phyloP scores from a whole-genome alignment of 352 stramenopile species.

The Bremia lactucae region DNA sequence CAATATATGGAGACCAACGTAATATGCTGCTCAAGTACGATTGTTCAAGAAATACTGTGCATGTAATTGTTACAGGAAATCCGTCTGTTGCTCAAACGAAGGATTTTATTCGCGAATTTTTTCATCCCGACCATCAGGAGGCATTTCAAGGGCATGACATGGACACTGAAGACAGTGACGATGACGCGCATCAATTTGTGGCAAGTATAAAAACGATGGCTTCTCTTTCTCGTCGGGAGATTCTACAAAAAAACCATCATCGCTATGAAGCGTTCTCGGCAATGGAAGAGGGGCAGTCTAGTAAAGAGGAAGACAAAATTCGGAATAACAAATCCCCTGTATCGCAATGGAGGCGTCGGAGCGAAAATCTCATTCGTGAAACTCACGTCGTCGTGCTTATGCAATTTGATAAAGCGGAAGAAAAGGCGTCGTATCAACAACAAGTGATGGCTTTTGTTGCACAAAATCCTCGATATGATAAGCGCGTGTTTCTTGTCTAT shows the following conservation, averaged over 20 bases:
- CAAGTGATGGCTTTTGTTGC: conserved; percentile 60
- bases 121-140: conserved; percentile 73
- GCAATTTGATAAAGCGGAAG: conserved; percentile 50
- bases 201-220: conserved; percentile 2
- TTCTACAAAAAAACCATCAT: conserved; percentile 12
- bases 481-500: conserved; percentile 74
- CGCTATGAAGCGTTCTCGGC: conserved; percentile 19
- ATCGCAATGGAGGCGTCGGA: conserved; percentile 41
- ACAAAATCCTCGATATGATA: conserved; percentile 55
- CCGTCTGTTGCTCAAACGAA: conserved; percentile 67
- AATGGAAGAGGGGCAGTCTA: conserved; percentile 21
- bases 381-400: conserved; percentile 76
- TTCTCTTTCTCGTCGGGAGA: conserved; percentile 5
- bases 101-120: conserved; percentile 85
- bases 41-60: conserved; percentile 48
- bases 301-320: conserved; percentile 8
- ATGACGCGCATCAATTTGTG: conserved; percentile 3
- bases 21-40: conserved; percentile 48
- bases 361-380: conserved; percentile 44
- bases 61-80: conserved; percentile 83
- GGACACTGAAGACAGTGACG: conserved; percentile 8
- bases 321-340: conserved; percentile 14
- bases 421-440: conserved; percentile 39
- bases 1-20: conserved; percentile 62
- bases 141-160: conserved; percentile 20